Evolutionary conservation across 257 asterid species (phyloP), one percentile per base, ranked within the genome.

Genomic region (Cinchona pubescens): DNA sequence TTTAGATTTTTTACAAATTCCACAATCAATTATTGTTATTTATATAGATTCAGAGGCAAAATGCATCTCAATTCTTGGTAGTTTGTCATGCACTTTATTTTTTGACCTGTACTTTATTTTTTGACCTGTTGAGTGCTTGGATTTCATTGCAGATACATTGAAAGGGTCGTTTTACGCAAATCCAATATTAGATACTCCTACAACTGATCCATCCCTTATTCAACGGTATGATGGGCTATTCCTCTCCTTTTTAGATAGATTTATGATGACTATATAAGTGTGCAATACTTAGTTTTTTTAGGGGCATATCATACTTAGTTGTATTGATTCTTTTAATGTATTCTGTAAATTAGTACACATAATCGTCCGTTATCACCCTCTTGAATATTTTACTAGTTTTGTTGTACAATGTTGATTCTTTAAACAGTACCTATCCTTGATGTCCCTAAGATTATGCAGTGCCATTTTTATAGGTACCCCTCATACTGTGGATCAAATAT

Each of bases 81-180:
- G 29, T 32, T 46, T 51, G 29, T 16, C 73, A 27, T 46, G 29
- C 43, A 25, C n/a, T n/a, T n/a, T n/a, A 46, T 48, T 58, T 16
- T 69, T 46, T 42, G 27, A 38, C 74, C 4, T 67, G 42, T 59
- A n/a, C n/a, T n/a, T n/a, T n/a, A 46, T 48, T 58, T 16, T 69
- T 46, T 42, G 27, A 38, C 74, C 4, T 67, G 42, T 59, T 29
- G 73, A 49, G 2, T 62, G 69, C 59, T 49, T 80, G 73, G 32
- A 23, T 69, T 71, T 46, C 30, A 49, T 61, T 73, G 82, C 95
- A 93, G 97, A 93, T 86, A 74, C 82, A 82, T 63, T 90, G 86
- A 93, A 93, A 84, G 97, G 98, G 78, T 91, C 98, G 69, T 91
- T 86, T 81, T 93, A 93, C 61, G 97, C 97, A 58, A 93, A 91